Conservation (phyloP, 2,329 filamentous ascomycete species). For the Talaromyces sp. region DNA sequence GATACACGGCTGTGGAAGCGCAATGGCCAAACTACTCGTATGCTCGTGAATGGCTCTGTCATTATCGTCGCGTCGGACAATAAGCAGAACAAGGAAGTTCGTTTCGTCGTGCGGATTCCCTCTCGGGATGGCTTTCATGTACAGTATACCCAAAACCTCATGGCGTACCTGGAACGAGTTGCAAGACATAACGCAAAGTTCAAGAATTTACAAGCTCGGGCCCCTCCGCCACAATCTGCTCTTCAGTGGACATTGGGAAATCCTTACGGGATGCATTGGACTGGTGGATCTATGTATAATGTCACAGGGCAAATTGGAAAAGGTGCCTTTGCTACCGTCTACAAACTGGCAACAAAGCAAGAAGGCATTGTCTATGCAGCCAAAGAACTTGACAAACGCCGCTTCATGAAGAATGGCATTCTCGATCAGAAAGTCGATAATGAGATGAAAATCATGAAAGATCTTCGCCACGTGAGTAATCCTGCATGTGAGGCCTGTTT, state of each 20-base stretch:
- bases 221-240: conserved; percentile 21
- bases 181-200: conserved; percentile 23
- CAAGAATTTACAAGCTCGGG: conserved; percentile 21
- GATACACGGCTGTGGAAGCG: conserved; percentile 57
- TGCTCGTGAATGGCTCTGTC: conserved; percentile 66
- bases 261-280: conserved; percentile 67
- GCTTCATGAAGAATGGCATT: conserved; percentile 87
- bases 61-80: conserved; percentile 61
- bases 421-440: conserved; percentile 90
- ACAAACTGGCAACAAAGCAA: conserved; percentile 79
- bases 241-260: conserved; percentile 34
- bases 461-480: conserved; percentile 67
- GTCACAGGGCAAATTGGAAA: conserved; percentile 77
- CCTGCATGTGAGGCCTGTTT: background rate
- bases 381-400: conserved; percentile 89
- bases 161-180: conserved; percentile 55
- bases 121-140: conserved; percentile 63
- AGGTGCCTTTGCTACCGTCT: conserved; percentile 90
- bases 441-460: conserved; percentile 94
- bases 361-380: conserved; percentile 81
- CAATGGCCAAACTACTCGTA: conserved; percentile 50
- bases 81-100: conserved; percentile 56
- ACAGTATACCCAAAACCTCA: conserved; percentile 64
- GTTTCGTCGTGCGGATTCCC: conserved; percentile 82
- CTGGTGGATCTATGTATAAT: conserved; percentile 79